Evolutionary conservation across 768 basidiomycete genomes (phyloP).

Genomic region (Kwoniella shandongensis): DNA sequence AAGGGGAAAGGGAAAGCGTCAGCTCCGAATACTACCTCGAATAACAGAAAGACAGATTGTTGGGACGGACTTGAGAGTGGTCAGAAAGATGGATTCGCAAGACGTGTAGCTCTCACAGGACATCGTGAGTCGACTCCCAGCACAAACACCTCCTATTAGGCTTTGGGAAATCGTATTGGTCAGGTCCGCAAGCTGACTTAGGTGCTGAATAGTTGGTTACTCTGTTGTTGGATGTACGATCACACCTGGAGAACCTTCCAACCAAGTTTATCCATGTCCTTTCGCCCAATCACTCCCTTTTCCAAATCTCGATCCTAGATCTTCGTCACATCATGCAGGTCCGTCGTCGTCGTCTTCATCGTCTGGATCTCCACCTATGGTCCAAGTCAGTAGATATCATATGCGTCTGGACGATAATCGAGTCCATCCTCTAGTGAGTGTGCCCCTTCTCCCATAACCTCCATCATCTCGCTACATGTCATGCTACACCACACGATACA

Average conservation of each 20-base stretch:
- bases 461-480: neutral
- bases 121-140: slow-evolving; percentile 34
- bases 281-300: slow-evolving; percentile 39
- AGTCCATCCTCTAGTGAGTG: slow-evolving; percentile 47
- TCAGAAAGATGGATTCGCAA: slow-evolving; percentile 34
- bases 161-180: no score
- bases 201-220: slow-evolving; percentile 43
- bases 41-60: slow-evolving; percentile 19
- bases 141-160: no score
- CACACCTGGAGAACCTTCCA: slow-evolving; percentile 25
- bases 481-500: neutral
- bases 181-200: no score
- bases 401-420: slow-evolving; percentile 47
- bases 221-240: slow-evolving; percentile 43
- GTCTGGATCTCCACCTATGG: slow-evolving; percentile 23
- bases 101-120: slow-evolving; percentile 31
- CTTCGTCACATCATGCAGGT: neutral
- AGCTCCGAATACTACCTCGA: neutral
- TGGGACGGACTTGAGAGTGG: slow-evolving; percentile 34
- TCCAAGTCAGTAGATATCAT: slow-evolving; percentile 48
- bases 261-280: slow-evolving; percentile 32
- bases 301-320: slow-evolving; percentile 42
- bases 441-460: no score
- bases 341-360: slow-evolving; percentile 5
- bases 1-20: slow-evolving; percentile 38